A percentile compares a stretch with the other conserved stretches of the same genome.
These are phyloP conservation scores for Perilla frutescens DNA, from an alignment of 257 asterid species.

Conservation along the genomic window DNA sequence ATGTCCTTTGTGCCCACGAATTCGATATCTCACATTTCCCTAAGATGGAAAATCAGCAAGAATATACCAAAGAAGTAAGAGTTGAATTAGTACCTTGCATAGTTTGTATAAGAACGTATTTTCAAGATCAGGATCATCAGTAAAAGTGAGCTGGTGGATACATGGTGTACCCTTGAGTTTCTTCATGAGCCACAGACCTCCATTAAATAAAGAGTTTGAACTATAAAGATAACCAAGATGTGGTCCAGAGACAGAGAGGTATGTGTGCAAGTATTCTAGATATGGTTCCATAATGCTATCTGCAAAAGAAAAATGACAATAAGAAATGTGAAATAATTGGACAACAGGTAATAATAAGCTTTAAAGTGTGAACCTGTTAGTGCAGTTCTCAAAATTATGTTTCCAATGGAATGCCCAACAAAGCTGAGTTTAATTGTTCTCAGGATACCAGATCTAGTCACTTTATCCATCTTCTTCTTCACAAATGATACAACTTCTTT, in stretches of 20 bases:
- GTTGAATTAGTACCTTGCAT: slow-evolving; percentile 57
- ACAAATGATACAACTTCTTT: slow-evolving; percentile 75
- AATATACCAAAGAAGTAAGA: background rate
- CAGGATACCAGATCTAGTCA: slow-evolving; percentile 63
- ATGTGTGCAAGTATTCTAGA: slow-evolving; percentile 66
- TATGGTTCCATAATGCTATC: slow-evolving; percentile 84
- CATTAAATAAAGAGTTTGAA: slow-evolving; percentile 77
- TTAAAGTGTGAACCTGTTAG: slow-evolving; percentile 56
- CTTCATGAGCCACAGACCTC: slow-evolving; percentile 87
- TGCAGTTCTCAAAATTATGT: slow-evolving; percentile 76
- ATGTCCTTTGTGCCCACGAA: slow-evolving; percentile 11
- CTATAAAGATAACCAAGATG: slow-evolving; percentile 85
- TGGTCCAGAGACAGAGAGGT: slow-evolving; percentile 80
- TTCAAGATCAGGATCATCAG: slow-evolving; percentile 75
- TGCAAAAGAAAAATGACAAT: slow-evolving; percentile 46
- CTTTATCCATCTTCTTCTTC: slow-evolving; percentile 78
- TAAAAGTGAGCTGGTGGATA: slow-evolving; percentile 84
- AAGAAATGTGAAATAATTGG: slow-evolving; percentile 37
- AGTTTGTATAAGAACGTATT: slow-evolving; percentile 73
- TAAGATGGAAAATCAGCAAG: background rate
- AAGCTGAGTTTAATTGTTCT: slow-evolving; percentile 72
- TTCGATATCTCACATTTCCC: background rate
- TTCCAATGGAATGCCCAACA: slow-evolving; percentile 87
- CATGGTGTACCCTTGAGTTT: slow-evolving; percentile 80
- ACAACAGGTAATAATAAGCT: slow-evolving; percentile 2